These are phyloP conservation scores for Hymenoscyphus infarciens DNA, from an alignment of 2,329 filamentous ascomycete species.

Conservation along the genomic window DNA sequence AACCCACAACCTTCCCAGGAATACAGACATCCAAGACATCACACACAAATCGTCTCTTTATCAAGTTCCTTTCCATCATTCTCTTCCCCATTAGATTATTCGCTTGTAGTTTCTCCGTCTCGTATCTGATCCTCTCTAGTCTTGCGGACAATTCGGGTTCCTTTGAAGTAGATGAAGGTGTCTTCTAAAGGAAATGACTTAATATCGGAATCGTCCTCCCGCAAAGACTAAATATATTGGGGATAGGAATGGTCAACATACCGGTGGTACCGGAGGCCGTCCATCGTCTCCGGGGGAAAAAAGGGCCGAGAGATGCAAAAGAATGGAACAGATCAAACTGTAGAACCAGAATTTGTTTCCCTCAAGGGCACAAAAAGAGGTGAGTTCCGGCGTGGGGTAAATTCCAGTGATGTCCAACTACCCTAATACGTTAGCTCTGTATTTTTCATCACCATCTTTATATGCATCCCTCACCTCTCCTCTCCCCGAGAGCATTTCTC, in stretches of 20 bases:
- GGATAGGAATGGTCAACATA: not conserved
- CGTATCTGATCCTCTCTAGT: not conserved
- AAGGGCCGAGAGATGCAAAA: conserved; percentile 27
- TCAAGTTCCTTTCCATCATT: conserved; percentile 32
- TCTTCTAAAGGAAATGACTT: not conserved
- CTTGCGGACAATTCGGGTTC: not conserved
- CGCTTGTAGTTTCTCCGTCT: not conserved
- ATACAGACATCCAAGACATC: conserved; percentile 61
- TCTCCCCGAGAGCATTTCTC: too few relatives aligned
- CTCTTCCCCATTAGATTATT: conserved; percentile 26
- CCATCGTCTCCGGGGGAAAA: not conserved
- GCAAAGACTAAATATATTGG: not conserved
- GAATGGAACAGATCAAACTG: conserved; percentile 40
- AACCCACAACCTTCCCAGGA: conserved; percentile 57
- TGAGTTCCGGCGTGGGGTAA: conserved; percentile 39
- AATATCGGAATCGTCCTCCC: not conserved
- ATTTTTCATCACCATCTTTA: too few relatives aligned
- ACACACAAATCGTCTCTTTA: conserved; percentile 49
- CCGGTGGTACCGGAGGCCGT: not conserved
- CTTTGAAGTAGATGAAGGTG: not conserved
- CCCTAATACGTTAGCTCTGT: not conserved
- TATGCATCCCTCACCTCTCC: not conserved
- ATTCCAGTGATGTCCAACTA: conserved; percentile 48
- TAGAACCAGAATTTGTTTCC: conserved; percentile 69
- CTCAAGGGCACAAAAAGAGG: conserved; percentile 50